These are phyloP conservation scores for Chlamydomonas incerta DNA, from an alignment of 139 green algal species.

Conservation along the genomic window DNA sequence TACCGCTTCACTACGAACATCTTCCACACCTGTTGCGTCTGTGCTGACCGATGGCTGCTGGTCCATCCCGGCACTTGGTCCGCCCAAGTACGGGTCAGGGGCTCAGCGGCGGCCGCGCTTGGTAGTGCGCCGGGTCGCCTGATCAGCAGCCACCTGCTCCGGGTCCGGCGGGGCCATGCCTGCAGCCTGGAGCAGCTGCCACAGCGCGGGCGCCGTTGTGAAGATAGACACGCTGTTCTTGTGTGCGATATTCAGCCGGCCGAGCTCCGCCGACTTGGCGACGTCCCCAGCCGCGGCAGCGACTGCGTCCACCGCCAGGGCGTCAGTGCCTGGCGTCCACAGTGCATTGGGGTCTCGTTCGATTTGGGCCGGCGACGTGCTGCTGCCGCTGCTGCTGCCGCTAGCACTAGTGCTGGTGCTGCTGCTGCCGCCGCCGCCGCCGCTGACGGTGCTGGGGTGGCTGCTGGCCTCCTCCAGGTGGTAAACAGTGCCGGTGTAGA, in stretches of 20 bases:
- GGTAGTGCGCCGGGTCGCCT: not conserved
- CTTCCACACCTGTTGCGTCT: too few species aligned
- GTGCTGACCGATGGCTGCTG: too few species aligned
- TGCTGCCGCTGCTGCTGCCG: not conserved
- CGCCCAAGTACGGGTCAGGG: too few species aligned
- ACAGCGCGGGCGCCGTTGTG: not conserved
- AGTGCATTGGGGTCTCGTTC: not conserved
- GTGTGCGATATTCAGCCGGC: not conserved
- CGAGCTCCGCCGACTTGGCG: not conserved
- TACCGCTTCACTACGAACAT: too few species aligned
- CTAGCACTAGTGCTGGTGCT: not conserved
- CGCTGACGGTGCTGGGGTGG: not conserved
- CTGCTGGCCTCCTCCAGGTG: not conserved
- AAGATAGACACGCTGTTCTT: conserved; percentile 2
- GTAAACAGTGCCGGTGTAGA: not conserved
- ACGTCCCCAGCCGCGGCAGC: not conserved
- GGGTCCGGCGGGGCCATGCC: not conserved
- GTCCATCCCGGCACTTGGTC: too few species aligned
- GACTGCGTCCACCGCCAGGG: not conserved
- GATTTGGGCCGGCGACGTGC: not conserved
- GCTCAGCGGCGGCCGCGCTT: not conserved
- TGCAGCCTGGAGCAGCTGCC: not conserved
- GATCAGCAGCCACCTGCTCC: not conserved
- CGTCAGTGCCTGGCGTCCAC: not conserved
- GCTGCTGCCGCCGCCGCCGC: too few species aligned